Evolutionary conservation across 2,329 filamentous ascomycete genomes (phyloP).

Genomic region (Penicillium griseofulvum): DNA sequence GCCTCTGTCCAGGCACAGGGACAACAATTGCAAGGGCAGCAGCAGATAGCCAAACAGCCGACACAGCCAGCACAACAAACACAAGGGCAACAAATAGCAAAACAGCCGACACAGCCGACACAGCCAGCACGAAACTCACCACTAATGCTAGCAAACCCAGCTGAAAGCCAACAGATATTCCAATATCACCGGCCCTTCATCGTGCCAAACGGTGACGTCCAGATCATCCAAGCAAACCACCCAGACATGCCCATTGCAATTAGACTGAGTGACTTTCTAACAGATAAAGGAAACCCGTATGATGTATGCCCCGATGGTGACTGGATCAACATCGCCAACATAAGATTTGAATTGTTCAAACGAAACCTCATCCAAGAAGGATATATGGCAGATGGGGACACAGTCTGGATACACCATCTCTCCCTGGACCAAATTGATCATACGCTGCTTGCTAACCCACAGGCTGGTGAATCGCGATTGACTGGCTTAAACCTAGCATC

Average conservation of each 20-base stretch:
- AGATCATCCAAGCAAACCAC: neutral
- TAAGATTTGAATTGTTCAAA: neutral
- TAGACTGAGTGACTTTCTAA: neutral
- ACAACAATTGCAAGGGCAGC: neutral
- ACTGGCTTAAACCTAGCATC: neutral
- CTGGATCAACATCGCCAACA: neutral
- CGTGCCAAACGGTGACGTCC: neutral
- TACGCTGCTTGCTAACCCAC: neutral
- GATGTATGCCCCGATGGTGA: neutral
- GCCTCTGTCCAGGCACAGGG: neutral
- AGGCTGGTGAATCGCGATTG: neutral
- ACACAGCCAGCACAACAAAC: too few species aligned
- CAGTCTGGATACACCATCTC: neutral
- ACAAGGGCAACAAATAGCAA: neutral
- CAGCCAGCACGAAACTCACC: neutral
- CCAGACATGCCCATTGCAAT: neutral
- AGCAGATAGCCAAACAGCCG: neutral
- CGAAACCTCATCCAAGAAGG: neutral
- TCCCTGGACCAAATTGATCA: neutral
- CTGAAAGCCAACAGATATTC: neutral
- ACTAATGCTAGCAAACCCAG: too few species aligned
- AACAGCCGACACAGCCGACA: too few species aligned
- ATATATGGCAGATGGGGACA: neutral
- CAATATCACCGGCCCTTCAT: neutral
- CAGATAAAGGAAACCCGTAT: neutral